These are phyloP conservation scores for Cyberlindnera maclurae DNA, from an alignment of 805 yeast genomes.

Conservation along the genomic window DNA sequence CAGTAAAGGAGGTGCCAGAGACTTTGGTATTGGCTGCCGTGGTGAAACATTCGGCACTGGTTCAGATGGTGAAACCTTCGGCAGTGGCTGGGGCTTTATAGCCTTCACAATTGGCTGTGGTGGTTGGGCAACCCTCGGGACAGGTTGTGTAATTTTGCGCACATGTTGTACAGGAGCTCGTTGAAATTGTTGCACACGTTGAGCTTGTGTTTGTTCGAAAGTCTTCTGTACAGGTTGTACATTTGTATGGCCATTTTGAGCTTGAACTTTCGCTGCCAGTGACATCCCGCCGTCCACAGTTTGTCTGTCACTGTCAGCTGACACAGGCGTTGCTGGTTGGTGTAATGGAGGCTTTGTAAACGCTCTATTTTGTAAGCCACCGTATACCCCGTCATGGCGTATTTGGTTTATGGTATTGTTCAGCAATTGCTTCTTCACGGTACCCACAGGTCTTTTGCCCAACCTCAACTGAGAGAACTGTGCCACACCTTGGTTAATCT, in stretches of 20 bases:
- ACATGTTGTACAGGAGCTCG: too few relatives aligned
- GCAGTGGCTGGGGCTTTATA: neutral
- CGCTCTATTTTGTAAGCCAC: neutral
- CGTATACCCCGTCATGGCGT: constrained; percentile 7
- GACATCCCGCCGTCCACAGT: too few relatives aligned
- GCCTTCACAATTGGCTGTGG: neutral
- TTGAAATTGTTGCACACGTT: too few relatives aligned
- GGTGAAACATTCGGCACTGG: neutral
- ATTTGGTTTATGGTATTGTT: constrained; percentile 21
- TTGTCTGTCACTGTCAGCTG: too few relatives aligned
- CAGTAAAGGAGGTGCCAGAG: neutral
- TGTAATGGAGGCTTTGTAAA: neutral
- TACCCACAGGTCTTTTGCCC: constrained; percentile 19
- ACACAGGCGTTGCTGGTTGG: neutral
- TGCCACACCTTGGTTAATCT: constrained; percentile 13
- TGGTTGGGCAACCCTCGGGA: constrained; percentile 1
- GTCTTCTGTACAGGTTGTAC: too few relatives aligned
- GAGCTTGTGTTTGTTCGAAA: too few relatives aligned
- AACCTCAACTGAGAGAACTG: constrained; percentile 14
- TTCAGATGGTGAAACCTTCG: neutral
- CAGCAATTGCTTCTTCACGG: constrained; percentile 19
- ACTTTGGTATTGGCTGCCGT: neutral
- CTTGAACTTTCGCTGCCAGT: too few relatives aligned
- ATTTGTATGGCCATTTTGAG: too few relatives aligned
- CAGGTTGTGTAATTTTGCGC: too few relatives aligned